These are phyloP conservation scores for Agapanthus africanus DNA, from an alignment of 106 monocot species.

Conservation along the genomic window DNA sequence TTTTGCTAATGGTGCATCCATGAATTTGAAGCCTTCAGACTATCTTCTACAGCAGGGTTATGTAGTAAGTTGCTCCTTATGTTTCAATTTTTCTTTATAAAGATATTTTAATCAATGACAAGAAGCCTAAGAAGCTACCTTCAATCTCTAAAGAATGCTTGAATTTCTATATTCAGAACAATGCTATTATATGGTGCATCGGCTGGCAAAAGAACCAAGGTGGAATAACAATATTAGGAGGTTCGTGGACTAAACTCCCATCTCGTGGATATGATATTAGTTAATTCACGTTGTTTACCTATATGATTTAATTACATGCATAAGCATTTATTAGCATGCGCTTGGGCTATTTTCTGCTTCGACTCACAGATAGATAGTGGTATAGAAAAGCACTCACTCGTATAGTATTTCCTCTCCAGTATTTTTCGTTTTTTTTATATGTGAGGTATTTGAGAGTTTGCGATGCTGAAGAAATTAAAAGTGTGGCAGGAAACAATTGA, in stretches of 20 bases:
- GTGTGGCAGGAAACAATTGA: too few species aligned
- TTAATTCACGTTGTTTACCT: not conserved
- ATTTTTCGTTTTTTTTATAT: too few species aligned
- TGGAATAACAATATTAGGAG: constrained; percentile 80
- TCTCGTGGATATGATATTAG: not conserved
- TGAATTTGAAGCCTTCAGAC: constrained; percentile 70
- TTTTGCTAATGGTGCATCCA: constrained; percentile 60
- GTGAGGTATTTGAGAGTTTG: too few species aligned
- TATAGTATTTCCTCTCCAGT: not conserved
- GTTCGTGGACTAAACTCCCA: constrained; percentile 26
- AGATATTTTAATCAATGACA: not conserved
- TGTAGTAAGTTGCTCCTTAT: constrained; percentile 45
- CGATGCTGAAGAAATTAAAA: too few species aligned
- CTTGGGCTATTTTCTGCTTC: not conserved
- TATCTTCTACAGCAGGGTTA: constrained; percentile 83
- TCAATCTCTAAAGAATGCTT: not conserved
- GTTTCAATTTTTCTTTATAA: not conserved
- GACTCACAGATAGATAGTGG: not conserved
- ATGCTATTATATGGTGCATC: constrained; percentile 77
- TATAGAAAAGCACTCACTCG: not conserved
- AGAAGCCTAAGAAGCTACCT: not conserved
- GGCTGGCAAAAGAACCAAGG: constrained; percentile 93
- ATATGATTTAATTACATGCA: not conserved
- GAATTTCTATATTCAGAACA: constrained; percentile 43
- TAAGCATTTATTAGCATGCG: not conserved